Evolutionary conservation across 495 filamentous ascomycete species (phyloP).

Genomic region (Lasiosphaeris hirsuta): DNA sequence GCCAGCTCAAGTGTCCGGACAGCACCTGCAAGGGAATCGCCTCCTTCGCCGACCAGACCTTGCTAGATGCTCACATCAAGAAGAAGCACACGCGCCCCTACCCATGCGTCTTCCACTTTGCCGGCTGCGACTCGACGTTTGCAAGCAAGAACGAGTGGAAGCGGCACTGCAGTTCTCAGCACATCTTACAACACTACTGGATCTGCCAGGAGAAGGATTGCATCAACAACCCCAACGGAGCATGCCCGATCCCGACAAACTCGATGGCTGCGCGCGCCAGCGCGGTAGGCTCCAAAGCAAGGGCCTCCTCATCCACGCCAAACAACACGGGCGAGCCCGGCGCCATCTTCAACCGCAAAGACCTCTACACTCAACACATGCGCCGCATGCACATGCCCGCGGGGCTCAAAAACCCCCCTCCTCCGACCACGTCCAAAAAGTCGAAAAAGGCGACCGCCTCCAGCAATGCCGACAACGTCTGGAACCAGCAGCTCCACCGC

Average conservation of each 20-base stretch:
- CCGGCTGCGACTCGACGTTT: conserved; percentile 74
- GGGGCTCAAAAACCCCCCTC: conserved; percentile 35
- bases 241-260: conserved; percentile 1
- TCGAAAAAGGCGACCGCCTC: conserved; percentile 24
- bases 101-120: conserved; percentile 72
- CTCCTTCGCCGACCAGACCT: conserved; percentile 37
- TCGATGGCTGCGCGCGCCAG: not conserved
- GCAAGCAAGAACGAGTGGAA: conserved; percentile 92
- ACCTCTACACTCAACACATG: conserved; percentile 86
- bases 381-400: conserved; percentile 74
- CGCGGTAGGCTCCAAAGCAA: not conserved
- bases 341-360: conserved; percentile 87
- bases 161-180: conserved; percentile 78
- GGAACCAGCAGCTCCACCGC: conserved; percentile 44
- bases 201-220: conserved; percentile 70
- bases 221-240: conserved; percentile 30
- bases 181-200: conserved; percentile 76
- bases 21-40: conserved; percentile 24
- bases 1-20: conserved; percentile 11
- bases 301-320: not conserved
- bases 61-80: conserved; percentile 48
- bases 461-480: conserved; percentile 25
- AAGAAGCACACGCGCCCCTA: conserved; percentile 62
- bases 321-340: conserved; percentile 27
- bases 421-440: conserved; percentile 32